A percentile compares a stretch with the other conserved stretches of the same genome.
Conservation (phyloP, 495 filamentous ascomycete species). For the Amniculicola lignicola region DNA sequence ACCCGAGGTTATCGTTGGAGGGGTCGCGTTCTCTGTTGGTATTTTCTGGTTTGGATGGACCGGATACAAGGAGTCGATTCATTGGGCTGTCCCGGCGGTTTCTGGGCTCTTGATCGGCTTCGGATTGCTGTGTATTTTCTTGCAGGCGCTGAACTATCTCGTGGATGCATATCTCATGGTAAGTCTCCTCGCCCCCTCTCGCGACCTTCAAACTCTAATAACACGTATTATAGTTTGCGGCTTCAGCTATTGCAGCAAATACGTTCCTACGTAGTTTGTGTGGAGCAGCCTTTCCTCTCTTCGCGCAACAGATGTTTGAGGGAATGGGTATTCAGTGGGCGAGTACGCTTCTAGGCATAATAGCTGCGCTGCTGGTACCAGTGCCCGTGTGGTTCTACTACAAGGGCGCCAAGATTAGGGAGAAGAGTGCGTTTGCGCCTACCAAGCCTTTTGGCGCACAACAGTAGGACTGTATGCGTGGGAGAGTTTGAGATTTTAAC, state of each 20-base stretch:
- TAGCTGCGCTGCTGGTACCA: slow-evolving; percentile 66
- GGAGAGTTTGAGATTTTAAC: no score
- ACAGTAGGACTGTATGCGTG: no score
- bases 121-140: slow-evolving; percentile 74
- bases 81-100: slow-evolving; percentile 79
- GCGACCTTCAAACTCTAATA: neutral
- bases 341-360: slow-evolving; percentile 68
- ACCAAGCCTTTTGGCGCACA: slow-evolving; percentile 38
- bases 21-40: slow-evolving; percentile 67
- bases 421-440: slow-evolving; percentile 66
- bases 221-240: slow-evolving; percentile 48
- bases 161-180: slow-evolving; percentile 85
- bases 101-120: slow-evolving; percentile 63
- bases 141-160: slow-evolving; percentile 81
- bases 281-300: slow-evolving; percentile 79
- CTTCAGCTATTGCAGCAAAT: slow-evolving; percentile 84
- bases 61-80: slow-evolving; percentile 59
- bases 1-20: slow-evolving; percentile 72
- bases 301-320: slow-evolving; percentile 75
- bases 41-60: slow-evolving; percentile 92
- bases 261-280: slow-evolving; percentile 78
- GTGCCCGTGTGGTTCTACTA: slow-evolving; percentile 68
- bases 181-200: slow-evolving; percentile 37
- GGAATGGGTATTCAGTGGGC: slow-evolving; percentile 76
- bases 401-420: slow-evolving; percentile 62